These are phyloP conservation scores for Nitzschia sp. DNA, from an alignment of 108 stramenopile species.

Conservation along the genomic window DNA sequence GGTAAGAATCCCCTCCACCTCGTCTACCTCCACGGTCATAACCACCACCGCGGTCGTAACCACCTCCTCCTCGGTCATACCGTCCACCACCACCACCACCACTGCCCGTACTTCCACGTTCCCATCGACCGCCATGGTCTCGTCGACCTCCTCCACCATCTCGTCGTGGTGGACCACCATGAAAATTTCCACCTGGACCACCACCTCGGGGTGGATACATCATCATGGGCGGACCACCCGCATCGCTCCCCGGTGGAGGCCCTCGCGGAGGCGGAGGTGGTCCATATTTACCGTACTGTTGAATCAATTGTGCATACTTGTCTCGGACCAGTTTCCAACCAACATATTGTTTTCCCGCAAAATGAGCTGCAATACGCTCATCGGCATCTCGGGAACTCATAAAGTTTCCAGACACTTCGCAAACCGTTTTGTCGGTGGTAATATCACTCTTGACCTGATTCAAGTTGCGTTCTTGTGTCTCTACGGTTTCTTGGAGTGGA, in stretches of 20 bases:
- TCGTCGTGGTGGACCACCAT: conserved; percentile 30
- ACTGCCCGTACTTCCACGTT: conserved; percentile 18
- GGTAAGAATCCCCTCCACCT: conserved; percentile 7
- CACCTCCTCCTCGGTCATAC: conserved; percentile 19
- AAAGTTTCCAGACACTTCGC: conserved; percentile 89
- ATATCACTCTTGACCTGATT: conserved; percentile 77
- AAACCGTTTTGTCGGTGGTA: conserved; percentile 84
- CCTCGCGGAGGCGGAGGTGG: conserved; percentile 40
- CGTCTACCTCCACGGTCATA: conserved; percentile 2
- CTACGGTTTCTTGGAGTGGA: conserved; percentile 63
- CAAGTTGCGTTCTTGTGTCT: conserved; percentile 59
- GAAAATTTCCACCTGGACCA: conserved; percentile 26
- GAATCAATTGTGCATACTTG: conserved; percentile 71
- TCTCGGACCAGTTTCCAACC: conserved; percentile 92
- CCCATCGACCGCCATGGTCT: conserved; percentile 23
- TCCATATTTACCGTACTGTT: conserved; percentile 63
- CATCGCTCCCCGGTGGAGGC: conserved; percentile 10
- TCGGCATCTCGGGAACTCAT: conserved; percentile 89
- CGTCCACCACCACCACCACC: conserved; percentile 27
- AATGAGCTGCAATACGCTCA: conserved; percentile 90
- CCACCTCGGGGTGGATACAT: conserved; percentile 1
- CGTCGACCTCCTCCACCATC: conserved; percentile 29
- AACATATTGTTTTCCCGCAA: conserved; percentile 90
- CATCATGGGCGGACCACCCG: conserved; percentile 19
- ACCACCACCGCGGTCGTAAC: conserved; percentile 26